Evolutionary conservation across 2,329 filamentous ascomycete species (phyloP).

Genomic region (Penicillium sp.): DNA sequence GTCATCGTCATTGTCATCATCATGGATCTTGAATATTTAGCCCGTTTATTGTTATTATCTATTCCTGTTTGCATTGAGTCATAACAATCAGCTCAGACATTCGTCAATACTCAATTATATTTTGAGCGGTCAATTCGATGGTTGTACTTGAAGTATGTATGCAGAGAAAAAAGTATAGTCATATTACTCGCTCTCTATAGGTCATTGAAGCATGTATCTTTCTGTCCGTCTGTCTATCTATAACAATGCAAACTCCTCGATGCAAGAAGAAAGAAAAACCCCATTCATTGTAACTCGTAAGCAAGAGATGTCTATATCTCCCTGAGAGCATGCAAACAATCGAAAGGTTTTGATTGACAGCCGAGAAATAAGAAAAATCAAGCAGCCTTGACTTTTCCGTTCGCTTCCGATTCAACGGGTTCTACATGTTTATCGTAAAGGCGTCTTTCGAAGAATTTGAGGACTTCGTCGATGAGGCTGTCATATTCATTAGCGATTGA

Average conservation of each 20-base stretch:
- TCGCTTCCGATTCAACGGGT: neutral
- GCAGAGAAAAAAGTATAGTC: too few species aligned
- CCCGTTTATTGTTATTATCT: neutral
- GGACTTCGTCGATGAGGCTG: constrained; percentile 75
- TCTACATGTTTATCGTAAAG: constrained; percentile 47
- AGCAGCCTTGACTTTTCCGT: constrained; percentile 33
- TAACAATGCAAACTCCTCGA: too few species aligned
- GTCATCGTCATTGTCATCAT: neutral
- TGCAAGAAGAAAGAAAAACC: too few species aligned
- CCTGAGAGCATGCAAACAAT: too few species aligned
- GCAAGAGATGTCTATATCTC: too few species aligned
- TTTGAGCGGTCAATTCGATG: too few species aligned
- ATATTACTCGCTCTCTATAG: too few species aligned
- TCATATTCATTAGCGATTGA: constrained; percentile 19
- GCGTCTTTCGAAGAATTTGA: constrained; percentile 72
- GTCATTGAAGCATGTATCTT: too few species aligned
- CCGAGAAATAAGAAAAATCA: constrained; percentile 17
- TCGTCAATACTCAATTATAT: neutral
- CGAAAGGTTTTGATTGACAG: too few species aligned
- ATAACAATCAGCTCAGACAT: neutral
- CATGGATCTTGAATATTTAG: neutral
- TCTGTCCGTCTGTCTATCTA: too few species aligned
- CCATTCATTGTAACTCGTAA: too few species aligned
- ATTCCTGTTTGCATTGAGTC: neutral
- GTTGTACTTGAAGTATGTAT: too few species aligned